Base-by-base conservation (phyloP, 129 eudicot genomes). In the Artemisia tridentata region DNA sequence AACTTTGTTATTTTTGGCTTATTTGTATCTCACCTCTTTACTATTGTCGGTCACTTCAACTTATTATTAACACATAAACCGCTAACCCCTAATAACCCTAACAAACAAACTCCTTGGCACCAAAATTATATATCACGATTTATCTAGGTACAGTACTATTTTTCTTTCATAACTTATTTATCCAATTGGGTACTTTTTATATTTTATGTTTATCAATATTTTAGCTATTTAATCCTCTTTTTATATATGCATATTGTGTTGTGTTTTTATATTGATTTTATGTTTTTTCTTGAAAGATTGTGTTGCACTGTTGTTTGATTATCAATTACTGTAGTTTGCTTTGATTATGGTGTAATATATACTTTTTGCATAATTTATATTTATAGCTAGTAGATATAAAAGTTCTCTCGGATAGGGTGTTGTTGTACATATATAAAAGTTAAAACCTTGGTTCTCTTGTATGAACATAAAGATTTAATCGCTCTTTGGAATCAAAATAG, bases 221-320 rank as follows among this genome's bases (percentile, higher is more conserved):
- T 20, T 74, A 41, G 65, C 56, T 65, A 23, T n/a, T 53, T 52
- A n/a, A 20, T 54, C 45, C 63, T 50, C 43, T 19, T 7, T 53
- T 69, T 29, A 11, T 17, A 18, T 69, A 57, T 59, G 29, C 23
- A 48, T 74, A 45, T 71, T 16, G 19, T 52, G 63, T 10, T n/a
- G 14, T 7, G 10, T n/a, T 27, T 51, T 51, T 13, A 3, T 15
- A 51, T 51, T 11, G 5, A 12, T 12, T 14, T 50, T 49, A 25
- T 25, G 17, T 4, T 13, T 27, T 8, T 29, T 38, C 3, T 31
- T 15, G 0, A 49, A 23, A 23, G 60, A 27, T 48, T 62, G 47
- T n/a, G 23, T 48, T 29, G 16, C 10, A 17, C 11, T 17, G 38
- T 15, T 55, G 41, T 67, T 46, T 6, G 16, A 18, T 65, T 50